Base-by-base conservation (phyloP, 1,284 basidiomycete species). In the Marasmius oreades region DNA sequence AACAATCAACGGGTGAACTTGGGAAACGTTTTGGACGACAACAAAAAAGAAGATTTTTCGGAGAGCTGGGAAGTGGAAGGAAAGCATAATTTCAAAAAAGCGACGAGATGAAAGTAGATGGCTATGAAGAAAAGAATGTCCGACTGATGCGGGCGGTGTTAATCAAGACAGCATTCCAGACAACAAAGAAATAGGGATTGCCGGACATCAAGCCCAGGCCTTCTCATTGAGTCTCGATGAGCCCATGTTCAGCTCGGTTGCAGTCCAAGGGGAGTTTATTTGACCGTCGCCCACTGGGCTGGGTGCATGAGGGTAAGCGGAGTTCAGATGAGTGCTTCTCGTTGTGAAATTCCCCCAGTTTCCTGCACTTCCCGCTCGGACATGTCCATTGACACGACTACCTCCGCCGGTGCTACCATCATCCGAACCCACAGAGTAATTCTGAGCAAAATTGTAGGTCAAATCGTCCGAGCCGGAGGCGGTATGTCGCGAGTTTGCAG, bases 361-460 rank as follows among this genome's bases (percentile, higher is more conserved):
- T 33, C 88, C 87, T 28, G 85, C 84, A 68, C 88, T 90, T 51
- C 88, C 88, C 37, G 86, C 82, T 59, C 88, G 84, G 57, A 82
- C 81, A 65, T 91, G 88, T 5, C 85, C 85, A 59, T 77, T 80
- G 31, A 74, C 73, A 55, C 86, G 81, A 22, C 39, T 16, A 14
- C 77, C 63, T 52, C 57, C 64, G 56, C 59, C 70, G 50, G 67
- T 64, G 51, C 69, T 70, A 53, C 70, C 73, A 47, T 76, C 76
- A 34, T 63, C 67, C 12, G 73, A 67, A 16, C 77, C 69, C 61
- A 84, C 66, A 6, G 73, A 69, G 62, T 81, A 84, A 31, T 74
- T 78, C 58, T 74, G 79, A 61, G 76, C 78, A 60, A 79, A 70
- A 66, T 68, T 75, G 65, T 84, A 81, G 67, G 78, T 78, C 39